phyloP scores from a whole-genome alignment of 1,139 yeast species.

The Lodderomyces parapsilosis region DNA sequence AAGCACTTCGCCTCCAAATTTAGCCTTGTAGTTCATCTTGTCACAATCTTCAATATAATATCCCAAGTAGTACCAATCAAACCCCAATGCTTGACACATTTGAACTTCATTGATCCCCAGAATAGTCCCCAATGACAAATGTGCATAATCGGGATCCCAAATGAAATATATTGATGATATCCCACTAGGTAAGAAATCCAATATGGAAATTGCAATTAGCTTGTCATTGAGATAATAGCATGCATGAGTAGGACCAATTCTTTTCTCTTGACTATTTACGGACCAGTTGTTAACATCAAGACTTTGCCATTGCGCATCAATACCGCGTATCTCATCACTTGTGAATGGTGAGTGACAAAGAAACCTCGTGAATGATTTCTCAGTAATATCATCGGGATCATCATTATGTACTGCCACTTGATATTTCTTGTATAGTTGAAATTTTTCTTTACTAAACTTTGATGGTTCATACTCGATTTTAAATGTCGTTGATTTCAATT shows the following conservation, averaged over 20 bases:
- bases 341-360: slow-evolving; percentile 68
- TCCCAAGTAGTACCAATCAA: slow-evolving; percentile 67
- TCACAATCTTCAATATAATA: slow-evolving; percentile 75
- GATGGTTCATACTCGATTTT: slow-evolving; percentile 55
- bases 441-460: slow-evolving; percentile 58
- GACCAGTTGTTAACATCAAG: slow-evolving; percentile 23
- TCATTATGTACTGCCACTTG: slow-evolving; percentile 73
- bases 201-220: slow-evolving; percentile 72
- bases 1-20: slow-evolving; percentile 71
- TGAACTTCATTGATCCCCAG: slow-evolving; percentile 73
- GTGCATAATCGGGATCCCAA: slow-evolving; percentile 81
- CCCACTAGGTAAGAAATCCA: slow-evolving; percentile 76
- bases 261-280: slow-evolving; percentile 2
- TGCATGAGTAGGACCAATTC: slow-evolving; percentile 65
- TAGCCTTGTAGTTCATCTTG: slow-evolving; percentile 80
- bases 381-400: slow-evolving; percentile 41
- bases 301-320: slow-evolving; percentile 26
- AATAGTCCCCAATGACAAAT: slow-evolving; percentile 72
- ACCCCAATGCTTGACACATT: slow-evolving; percentile 40
- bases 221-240: slow-evolving; percentile 65
- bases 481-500: slow-evolving; percentile 34
- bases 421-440: slow-evolving; percentile 61
- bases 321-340: slow-evolving; percentile 25
- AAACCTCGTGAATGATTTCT: slow-evolving; percentile 56
- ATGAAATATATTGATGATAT: slow-evolving; percentile 84